phyloP scores from a whole-genome alignment of 2,329 filamentous ascomycete genomes.

The Pseudocercospora fijiensis region DNA sequence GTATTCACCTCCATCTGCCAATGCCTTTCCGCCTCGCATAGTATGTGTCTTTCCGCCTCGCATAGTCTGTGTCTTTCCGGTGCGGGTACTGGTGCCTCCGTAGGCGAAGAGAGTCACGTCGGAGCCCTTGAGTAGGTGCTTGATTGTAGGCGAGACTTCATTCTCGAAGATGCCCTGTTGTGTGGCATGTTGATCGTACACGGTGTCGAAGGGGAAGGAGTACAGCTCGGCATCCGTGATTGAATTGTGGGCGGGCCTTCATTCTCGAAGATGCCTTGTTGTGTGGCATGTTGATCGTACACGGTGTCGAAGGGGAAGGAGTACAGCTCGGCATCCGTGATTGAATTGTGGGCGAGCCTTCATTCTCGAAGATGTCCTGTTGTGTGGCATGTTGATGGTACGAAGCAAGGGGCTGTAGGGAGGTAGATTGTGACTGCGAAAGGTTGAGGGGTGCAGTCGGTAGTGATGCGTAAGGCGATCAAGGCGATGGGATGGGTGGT shows the following conservation, averaged over 20 bases:
- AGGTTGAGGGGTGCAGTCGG: no score
- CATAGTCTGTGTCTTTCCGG: no score
- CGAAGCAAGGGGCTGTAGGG: no score
- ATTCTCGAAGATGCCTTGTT: slow-evolving; percentile 83
- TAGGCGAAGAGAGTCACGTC: slow-evolving; percentile 98
- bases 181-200: slow-evolving; percentile 76
- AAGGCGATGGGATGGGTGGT: no score
- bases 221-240: slow-evolving; percentile 91
- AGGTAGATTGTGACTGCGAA: no score
- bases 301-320: slow-evolving; percentile 94
- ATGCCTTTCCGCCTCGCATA: slow-evolving; percentile 67
- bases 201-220: slow-evolving; percentile 90
- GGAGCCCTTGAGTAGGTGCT: slow-evolving; percentile 93
- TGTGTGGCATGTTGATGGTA: slow-evolving; percentile 80
- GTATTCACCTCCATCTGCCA: slow-evolving; percentile 66
- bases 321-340: slow-evolving; percentile 87
- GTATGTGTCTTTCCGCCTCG: slow-evolving; percentile 99
- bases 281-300: slow-evolving; percentile 75
- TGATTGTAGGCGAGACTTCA: slow-evolving; percentile 87
- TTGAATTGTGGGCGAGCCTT: slow-evolving; percentile 93
- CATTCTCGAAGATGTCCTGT: slow-evolving; percentile 81
- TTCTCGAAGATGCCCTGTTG: slow-evolving; percentile 87
- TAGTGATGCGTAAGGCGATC: no score
- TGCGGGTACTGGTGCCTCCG: slow-evolving; percentile 92
- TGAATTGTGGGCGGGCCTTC: slow-evolving; percentile 92